A percentile compares a stretch with the other conserved stretches of the same genome.
phyloP scores from a whole-genome alignment of 768 basidiomycete species.

The Crucibulum laeve region DNA sequence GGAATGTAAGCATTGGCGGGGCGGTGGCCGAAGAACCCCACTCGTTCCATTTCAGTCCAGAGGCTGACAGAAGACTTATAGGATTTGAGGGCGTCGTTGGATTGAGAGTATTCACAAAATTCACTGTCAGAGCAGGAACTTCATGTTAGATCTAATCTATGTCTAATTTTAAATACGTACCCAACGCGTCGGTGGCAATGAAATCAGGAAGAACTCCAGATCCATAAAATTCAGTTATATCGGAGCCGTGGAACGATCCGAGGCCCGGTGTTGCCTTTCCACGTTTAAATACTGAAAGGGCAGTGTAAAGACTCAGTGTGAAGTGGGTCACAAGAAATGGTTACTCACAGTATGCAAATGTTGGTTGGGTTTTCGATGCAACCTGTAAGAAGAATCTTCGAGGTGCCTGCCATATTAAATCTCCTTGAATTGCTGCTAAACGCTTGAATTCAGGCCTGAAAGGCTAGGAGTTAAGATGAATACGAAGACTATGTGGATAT shows the following conservation, averaged over 20 bases:
- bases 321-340: slow-evolving; percentile 6
- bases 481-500: background rate
- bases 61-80: slow-evolving; percentile 12
- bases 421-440: slow-evolving; percentile 32
- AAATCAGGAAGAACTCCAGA: slow-evolving; percentile 8
- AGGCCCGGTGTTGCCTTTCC: slow-evolving; percentile 19
- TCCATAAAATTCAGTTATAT: slow-evolving; percentile 14
- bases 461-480: background rate
- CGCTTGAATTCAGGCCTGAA: slow-evolving; percentile 36
- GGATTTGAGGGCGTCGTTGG: slow-evolving; percentile 8
- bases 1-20: slow-evolving; percentile 15
- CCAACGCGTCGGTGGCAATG: slow-evolving; percentile 13
- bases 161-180: slow-evolving; percentile 7
- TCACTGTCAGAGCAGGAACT: no score
- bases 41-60: slow-evolving; percentile 11
- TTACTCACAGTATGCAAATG: slow-evolving; percentile 23
- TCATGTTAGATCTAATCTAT: background rate
- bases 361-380: slow-evolving; percentile 19
- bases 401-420: slow-evolving; percentile 28
- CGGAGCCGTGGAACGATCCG: slow-evolving; percentile 15
- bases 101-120: slow-evolving; percentile 4
- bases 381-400: slow-evolving; percentile 30
- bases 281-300: slow-evolving; percentile 25
- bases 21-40: slow-evolving; percentile 11
- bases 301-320: slow-evolving; percentile 3